Conservation (phyloP, 148 eudicot species). For the Arbutus unedo region DNA sequence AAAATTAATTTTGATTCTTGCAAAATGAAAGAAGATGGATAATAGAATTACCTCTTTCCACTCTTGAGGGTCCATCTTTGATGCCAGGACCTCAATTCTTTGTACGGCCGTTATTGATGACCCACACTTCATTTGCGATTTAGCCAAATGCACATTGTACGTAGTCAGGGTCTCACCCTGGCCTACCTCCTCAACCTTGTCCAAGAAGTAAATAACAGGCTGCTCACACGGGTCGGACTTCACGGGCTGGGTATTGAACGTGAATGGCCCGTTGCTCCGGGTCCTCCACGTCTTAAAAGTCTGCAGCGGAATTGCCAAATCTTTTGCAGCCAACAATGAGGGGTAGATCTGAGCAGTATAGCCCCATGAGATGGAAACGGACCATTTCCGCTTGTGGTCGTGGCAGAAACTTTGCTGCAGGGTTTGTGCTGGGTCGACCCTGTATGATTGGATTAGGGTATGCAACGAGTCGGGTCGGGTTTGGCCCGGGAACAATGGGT, state of each 20-base stretch:
- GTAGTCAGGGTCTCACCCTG: slow-evolving; percentile 36
- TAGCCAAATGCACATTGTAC: slow-evolving; percentile 40
- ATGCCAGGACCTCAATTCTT: slow-evolving; percentile 45
- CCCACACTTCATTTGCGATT: slow-evolving; percentile 35
- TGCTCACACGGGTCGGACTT: slow-evolving; percentile 46
- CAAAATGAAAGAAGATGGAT: neutral
- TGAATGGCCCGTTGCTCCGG: slow-evolving; percentile 64
- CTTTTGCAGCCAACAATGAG: slow-evolving; percentile 40
- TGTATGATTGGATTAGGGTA: slow-evolving; percentile 47
- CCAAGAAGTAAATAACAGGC: slow-evolving; percentile 58
- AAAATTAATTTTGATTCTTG: neutral
- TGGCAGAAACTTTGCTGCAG: slow-evolving; percentile 82
- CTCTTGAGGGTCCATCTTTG: slow-evolving; percentile 49
- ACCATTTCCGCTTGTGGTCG: slow-evolving; percentile 57
- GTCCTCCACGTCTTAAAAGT: slow-evolving; percentile 88
- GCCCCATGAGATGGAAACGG: slow-evolving; percentile 88
- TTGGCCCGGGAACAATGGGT: slow-evolving; percentile 58
- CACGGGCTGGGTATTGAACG: slow-evolving; percentile 71
- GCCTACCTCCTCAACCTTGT: slow-evolving; percentile 40
- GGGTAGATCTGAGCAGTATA: slow-evolving; percentile 80
- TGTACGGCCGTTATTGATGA: slow-evolving; percentile 37
- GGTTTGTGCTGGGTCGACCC: slow-evolving; percentile 51
- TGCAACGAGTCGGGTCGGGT: slow-evolving; percentile 51
- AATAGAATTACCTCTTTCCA: slow-evolving; percentile 46
- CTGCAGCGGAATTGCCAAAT: slow-evolving; percentile 53